A percentile compares a stretch with the other conserved stretches of the same genome.
Conservation (phyloP, 306 rosid genomes). For the Fagus crenata region DNA sequence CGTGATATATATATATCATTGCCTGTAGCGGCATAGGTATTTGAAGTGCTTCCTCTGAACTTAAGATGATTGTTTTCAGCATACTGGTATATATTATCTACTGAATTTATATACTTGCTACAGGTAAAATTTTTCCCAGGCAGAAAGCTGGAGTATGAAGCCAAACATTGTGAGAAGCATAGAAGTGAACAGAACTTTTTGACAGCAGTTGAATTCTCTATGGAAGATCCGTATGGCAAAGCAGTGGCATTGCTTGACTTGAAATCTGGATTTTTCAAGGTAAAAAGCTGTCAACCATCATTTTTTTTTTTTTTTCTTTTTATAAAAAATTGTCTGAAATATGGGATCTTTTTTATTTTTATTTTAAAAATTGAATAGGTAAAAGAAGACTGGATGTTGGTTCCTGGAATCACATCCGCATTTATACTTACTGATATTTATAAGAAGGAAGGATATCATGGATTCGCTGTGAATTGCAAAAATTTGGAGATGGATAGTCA, state of each 20-base stretch:
- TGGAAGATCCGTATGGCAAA: slow-evolving; percentile 76
- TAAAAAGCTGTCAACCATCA: slow-evolving; percentile 25
- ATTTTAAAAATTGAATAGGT: slow-evolving; percentile 47
- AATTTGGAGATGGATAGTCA: slow-evolving; percentile 32
- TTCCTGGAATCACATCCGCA: slow-evolving; percentile 60
- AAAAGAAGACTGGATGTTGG: slow-evolving; percentile 72
- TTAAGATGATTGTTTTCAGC: slow-evolving; percentile 5
- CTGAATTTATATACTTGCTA: slow-evolving; percentile 30
- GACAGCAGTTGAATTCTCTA: slow-evolving; percentile 82
- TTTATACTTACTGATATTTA: slow-evolving; percentile 48
- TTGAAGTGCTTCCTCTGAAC: slow-evolving; percentile 1
- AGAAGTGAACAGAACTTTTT: slow-evolving; percentile 57
- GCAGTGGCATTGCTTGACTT: slow-evolving; percentile 84
- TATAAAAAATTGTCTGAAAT: neutral
- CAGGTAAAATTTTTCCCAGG: slow-evolving; percentile 74
- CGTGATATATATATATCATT: neutral
- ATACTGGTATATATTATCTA: neutral
- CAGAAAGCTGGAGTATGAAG: slow-evolving; percentile 82
- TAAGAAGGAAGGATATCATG: slow-evolving; percentile 51
- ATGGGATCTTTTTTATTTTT: neutral
- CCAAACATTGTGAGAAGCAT: slow-evolving; percentile 43
- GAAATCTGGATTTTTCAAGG: slow-evolving; percentile 65
- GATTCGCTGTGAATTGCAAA: slow-evolving; percentile 39
- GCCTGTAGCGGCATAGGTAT: slow-evolving; percentile 7
- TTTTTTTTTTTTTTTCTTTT: neutral